Evolutionary conservation across 2,329 filamentous ascomycete genomes (phyloP), one percentile per base, ranked within the genome.

Genomic region (Diaporthe citrichinensis): DNA sequence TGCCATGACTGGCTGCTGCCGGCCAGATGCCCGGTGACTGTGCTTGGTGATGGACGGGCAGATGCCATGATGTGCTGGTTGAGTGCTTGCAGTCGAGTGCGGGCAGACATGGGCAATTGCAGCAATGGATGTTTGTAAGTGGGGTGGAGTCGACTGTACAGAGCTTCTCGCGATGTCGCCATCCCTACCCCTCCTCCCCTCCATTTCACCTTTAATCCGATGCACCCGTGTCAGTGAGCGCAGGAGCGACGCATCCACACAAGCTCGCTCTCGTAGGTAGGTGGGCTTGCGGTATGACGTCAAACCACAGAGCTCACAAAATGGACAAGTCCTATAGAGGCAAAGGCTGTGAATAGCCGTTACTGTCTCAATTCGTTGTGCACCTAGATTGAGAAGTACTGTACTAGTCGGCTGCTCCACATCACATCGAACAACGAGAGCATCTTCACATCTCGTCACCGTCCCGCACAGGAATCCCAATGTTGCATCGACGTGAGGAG

Each of bases 1-100:
- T 82, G 80, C 80, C 80, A 82, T 12, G 80, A 78, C 57, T 80
- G 74, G 31, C 44, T 36, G 44, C n/a, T 73, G 61, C 73, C 68
- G 12, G 73, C 73, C 28, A 75, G 53, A 23, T 76, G 75, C 59
- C 59, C 67, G 3, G 61, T 46, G 36, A 69, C 68, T 15, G 73
- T 72, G 20, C 51, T 74, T 10, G 75, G 59, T n/a, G 51, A n/a
- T 46, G 75, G 75, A 25, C 41, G 25, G 8, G 44, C 31, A 34
- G 68, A 69, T 28, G 75, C 57, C 73, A 72, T 76, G 46, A 71
- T 76, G 36, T 72, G 62, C 20, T 55, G 58, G n/a, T 51, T 41
- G 6, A 74, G 41, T 41, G 62, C 36, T 23, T 71, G 59, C 51
- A 68, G 44, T 41, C 69, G 72, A 34, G 5, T n/a, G 14, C 69